A percentile compares a stretch with the other conserved stretches of the same genome.
These are phyloP conservation scores for Macrolepiota fuliginosa DNA, from an alignment of 768 basidiomycete genomes.

Conservation along the genomic window DNA sequence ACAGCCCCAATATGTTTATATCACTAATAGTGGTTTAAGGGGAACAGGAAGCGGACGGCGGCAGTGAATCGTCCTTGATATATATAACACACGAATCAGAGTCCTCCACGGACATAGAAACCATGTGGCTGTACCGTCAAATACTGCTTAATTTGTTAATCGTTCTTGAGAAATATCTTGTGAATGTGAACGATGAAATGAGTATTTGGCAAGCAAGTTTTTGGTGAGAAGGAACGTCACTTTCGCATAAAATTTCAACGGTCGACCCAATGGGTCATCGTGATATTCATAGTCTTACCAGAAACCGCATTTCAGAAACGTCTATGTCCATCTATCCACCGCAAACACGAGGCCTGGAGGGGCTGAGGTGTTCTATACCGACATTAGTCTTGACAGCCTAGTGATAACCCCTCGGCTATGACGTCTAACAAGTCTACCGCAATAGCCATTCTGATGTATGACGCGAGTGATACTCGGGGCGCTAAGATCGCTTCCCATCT, in stretches of 20 bases:
- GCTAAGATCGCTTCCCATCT: neutral
- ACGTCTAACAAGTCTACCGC: neutral
- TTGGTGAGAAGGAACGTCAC: neutral
- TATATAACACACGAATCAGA: neutral
- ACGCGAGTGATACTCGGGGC: neutral
- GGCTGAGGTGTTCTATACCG: neutral
- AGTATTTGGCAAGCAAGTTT: neutral
- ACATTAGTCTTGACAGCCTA: neutral
- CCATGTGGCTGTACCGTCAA: neutral
- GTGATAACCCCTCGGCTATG: conserved; percentile 6
- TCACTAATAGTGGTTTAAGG: neutral
- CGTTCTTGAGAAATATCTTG: neutral
- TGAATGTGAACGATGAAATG: neutral
- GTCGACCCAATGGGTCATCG: neutral
- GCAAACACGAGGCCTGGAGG: neutral
- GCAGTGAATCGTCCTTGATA: neutral
- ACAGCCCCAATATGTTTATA: neutral
- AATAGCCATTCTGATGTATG: conserved; percentile 1
- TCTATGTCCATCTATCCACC: neutral
- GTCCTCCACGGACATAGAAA: conserved; percentile 2
- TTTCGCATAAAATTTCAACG: neutral
- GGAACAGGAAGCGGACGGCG: neutral
- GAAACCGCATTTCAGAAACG: neutral
- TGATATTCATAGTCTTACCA: neutral
- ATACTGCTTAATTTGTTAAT: neutral